A percentile compares a stretch with the other conserved stretches of the same genome.
phyloP scores from a whole-genome alignment of 129 eudicot species.

The Helichrysum umbraculigerum region DNA sequence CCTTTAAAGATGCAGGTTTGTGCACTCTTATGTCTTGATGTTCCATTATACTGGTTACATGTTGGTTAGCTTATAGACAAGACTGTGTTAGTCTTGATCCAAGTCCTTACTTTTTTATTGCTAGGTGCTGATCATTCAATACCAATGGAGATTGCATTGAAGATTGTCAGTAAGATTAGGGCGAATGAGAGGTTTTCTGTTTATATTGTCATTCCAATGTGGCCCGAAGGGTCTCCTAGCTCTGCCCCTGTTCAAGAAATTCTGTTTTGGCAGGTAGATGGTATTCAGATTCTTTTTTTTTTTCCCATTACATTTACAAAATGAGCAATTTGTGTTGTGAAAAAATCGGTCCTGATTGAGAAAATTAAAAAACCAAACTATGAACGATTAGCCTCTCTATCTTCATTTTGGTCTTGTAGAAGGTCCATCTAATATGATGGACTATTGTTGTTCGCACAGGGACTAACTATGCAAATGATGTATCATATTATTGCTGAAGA shows the following conservation, averaged over 20 bases:
- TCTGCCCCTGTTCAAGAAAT: slow-evolving; percentile 84
- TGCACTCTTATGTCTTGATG: neutral
- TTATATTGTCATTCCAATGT: slow-evolving; percentile 85
- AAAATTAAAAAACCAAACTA: too few species aligned
- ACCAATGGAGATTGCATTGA: slow-evolving; percentile 88
- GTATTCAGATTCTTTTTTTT: neutral
- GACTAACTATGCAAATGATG: slow-evolving; percentile 96
- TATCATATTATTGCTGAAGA: slow-evolving; percentile 70
- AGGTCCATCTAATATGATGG: neutral
- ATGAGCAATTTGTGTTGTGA: too few species aligned
- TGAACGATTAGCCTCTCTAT: too few species aligned
- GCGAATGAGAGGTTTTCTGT: slow-evolving; percentile 82
- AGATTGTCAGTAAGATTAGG: slow-evolving; percentile 81
- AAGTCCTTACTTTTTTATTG: slow-evolving; percentile 1
- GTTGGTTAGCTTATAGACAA: neutral
- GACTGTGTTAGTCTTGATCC: slow-evolving; percentile 2
- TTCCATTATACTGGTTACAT: neutral
- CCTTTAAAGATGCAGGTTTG: slow-evolving; percentile 64
- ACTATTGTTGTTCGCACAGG: slow-evolving; percentile 40
- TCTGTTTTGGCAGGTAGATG: slow-evolving; percentile 88
- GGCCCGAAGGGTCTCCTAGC: slow-evolving; percentile 89
- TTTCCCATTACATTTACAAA: neutral
- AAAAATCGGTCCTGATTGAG: too few species aligned
- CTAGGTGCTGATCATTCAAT: slow-evolving; percentile 91
- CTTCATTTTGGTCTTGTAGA: too few species aligned